These are phyloP conservation scores for Phytophthora constricta DNA, from an alignment of 352 stramenopile genomes.

Conservation along the genomic window DNA sequence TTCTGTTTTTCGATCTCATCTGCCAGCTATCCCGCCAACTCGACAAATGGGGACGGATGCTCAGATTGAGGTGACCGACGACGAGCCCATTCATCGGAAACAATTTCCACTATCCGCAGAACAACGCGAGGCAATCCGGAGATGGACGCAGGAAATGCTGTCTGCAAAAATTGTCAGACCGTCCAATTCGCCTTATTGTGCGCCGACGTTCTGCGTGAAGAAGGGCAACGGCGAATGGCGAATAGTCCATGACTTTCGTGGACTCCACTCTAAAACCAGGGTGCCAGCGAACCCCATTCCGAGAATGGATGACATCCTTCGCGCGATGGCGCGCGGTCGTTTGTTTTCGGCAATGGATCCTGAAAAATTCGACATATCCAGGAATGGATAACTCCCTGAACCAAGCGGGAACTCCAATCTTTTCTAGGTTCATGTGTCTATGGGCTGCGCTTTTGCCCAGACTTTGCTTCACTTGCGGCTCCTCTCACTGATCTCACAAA, in stretches of 20 bases:
- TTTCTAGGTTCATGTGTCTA: too few species aligned
- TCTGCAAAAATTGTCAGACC: not conserved
- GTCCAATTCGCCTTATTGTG: not conserved
- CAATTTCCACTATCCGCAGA: not conserved
- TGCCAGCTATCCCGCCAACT: too few species aligned
- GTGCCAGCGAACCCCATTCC: not conserved
- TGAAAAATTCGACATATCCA: too few species aligned
- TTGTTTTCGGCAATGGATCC: not conserved
- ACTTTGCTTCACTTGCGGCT: too few species aligned
- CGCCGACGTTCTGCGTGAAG: not conserved
- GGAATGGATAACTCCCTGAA: too few species aligned
- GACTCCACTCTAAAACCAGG: not conserved
- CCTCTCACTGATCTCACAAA: too few species aligned
- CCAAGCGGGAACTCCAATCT: too few species aligned
- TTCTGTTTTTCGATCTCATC: too few species aligned
- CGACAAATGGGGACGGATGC: too few species aligned
- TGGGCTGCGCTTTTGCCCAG: too few species aligned
- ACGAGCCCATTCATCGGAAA: too few species aligned
- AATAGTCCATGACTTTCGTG: slow-evolving; percentile 4
- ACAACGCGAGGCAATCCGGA: not conserved
- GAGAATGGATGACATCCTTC: not conserved
- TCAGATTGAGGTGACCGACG: too few species aligned
- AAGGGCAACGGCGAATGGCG: not conserved
- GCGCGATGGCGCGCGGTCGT: not conserved
- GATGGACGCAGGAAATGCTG: not conserved